phyloP scores from a whole-genome alignment of 768 basidiomycete genomes.

The Rhodosporidiobolus odoratus region DNA sequence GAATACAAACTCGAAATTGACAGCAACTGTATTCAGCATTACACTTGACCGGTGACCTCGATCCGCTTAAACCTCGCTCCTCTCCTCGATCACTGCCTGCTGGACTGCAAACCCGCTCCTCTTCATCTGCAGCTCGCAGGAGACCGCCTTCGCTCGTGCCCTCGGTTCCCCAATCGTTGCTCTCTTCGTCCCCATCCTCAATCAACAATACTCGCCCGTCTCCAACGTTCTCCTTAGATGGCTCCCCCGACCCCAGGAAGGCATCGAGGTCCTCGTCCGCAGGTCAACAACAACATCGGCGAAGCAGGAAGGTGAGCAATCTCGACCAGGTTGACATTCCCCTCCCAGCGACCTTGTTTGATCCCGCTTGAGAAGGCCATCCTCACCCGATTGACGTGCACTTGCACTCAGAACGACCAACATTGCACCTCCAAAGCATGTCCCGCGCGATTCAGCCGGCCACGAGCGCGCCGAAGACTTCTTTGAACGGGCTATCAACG shows the following conservation, averaged over 20 bases:
- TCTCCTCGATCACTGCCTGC: neutral
- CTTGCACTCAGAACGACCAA: constrained; percentile 43
- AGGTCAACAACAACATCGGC: constrained; percentile 36
- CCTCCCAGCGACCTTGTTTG: neutral
- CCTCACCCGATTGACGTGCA: neutral
- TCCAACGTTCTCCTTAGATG: neutral
- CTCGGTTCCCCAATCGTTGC: neutral
- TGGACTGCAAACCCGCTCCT: neutral
- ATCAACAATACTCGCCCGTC: neutral
- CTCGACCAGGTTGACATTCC: neutral
- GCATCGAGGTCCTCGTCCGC: constrained; percentile 23
- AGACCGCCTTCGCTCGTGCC: neutral
- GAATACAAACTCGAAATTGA: too few species aligned
- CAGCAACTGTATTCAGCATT: too few species aligned
- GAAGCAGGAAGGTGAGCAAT: constrained; percentile 26
- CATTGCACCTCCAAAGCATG: constrained; percentile 43
- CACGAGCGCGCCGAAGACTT: constrained; percentile 27
- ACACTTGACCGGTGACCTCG: neutral
- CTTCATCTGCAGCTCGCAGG: too few species aligned
- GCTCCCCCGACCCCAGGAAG: constrained; percentile 18
- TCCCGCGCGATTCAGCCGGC: constrained; percentile 39
- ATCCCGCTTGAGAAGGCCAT: too few species aligned
- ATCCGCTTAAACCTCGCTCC: neutral
- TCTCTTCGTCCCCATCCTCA: neutral
- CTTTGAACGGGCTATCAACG: constrained; percentile 19